These are phyloP conservation scores for Xylaria castorea DNA, from an alignment of 495 filamentous ascomycete genomes.

Conservation along the genomic window DNA sequence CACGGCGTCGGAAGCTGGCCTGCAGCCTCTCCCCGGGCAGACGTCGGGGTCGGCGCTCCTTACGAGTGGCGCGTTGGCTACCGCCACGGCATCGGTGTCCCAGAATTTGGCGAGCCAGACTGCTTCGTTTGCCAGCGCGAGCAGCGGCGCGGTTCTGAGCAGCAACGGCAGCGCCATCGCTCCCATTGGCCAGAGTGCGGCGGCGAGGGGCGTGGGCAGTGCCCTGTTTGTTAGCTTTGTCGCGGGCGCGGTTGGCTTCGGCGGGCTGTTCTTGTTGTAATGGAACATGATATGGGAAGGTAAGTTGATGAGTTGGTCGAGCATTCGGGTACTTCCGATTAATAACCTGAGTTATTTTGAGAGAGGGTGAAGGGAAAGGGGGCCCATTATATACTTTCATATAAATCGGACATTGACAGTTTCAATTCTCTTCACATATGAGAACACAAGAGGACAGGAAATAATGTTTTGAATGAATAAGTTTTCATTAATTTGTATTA, in stretches of 20 bases:
- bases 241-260: constrained; percentile 8
- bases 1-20: constrained; percentile 14
- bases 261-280: constrained; percentile 14
- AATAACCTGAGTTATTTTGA: not conserved
- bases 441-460: not conserved
- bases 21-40: constrained; percentile 14
- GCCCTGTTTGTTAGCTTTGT: constrained; percentile 12
- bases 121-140: not conserved
- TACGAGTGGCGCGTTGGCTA: constrained; percentile 1
- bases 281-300: not conserved
- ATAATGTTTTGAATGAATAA: not conserved
- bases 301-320: not conserved
- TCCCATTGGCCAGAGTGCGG: not conserved
- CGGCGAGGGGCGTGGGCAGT: constrained; percentile 5
- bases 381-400: not conserved
- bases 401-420: not conserved
- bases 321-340: not conserved
- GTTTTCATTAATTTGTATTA: constrained; percentile 21
- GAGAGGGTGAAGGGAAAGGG: not conserved
- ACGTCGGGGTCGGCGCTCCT: not conserved
- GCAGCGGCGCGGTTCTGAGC: constrained; percentile 1
- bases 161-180: not conserved
- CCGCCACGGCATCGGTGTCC: constrained; percentile 20
- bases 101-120: constrained; percentile 15
- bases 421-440: not conserved